Conservation (phyloP, 371 early-diverging fungal species). For the Encephalitozoon hellem region DNA sequence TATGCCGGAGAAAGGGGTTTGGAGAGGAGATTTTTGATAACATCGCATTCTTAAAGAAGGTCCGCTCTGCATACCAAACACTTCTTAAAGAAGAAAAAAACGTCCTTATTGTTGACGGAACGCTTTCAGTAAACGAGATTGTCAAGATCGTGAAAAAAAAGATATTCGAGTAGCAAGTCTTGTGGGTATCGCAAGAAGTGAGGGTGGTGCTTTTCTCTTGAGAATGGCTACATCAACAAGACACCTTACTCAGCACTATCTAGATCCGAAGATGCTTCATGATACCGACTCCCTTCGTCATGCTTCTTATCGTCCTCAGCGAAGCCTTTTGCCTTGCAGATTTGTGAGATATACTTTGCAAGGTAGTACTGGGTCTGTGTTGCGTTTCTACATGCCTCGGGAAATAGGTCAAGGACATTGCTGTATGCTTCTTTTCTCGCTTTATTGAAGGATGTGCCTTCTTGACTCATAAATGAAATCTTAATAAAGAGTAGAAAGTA, state of each 20-base stretch:
- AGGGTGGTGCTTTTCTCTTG: neutral
- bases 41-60: slow-evolving; percentile 70
- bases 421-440: neutral
- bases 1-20: slow-evolving; percentile 71
- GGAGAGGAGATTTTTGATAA: slow-evolving; percentile 88
- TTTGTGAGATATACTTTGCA: neutral
- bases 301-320: neutral
- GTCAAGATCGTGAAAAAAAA: neutral
- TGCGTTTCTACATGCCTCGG: neutral
- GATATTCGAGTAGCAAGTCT: neutral
- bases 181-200: neutral
- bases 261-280: neutral
- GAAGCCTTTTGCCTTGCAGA: neutral
- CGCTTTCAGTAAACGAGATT: neutral
- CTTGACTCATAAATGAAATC: neutral
- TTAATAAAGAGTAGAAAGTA: neutral
- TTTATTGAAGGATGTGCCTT: neutral
- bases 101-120: slow-evolving; percentile 24
- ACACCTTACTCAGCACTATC: neutral
- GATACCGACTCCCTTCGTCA: neutral
- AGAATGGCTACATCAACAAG: neutral
- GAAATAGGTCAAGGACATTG: neutral
- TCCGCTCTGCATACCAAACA: slow-evolving; percentile 58
- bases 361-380: neutral
- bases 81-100: slow-evolving; percentile 26